Base-by-base conservation (phyloP, 73 alveolate species). In the Symbiodinium natans region DNA sequence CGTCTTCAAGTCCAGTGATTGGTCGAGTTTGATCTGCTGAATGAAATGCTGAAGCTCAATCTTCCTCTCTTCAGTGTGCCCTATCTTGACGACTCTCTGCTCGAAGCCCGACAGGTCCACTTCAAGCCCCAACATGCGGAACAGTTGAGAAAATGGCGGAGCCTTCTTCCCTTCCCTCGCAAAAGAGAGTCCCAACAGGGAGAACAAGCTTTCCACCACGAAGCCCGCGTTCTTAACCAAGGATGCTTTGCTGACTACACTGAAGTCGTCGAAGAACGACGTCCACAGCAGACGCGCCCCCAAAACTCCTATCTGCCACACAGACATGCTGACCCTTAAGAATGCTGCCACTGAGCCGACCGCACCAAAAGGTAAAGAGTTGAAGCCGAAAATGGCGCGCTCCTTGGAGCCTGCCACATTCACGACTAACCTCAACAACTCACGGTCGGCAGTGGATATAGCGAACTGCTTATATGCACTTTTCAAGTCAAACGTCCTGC, bases 81-180 rank as follows among this genome's bases (percentile, higher is more conserved):
- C 93, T 6, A 86, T 21, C 42, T 31, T 19, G 1, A 83, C 7
- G 0, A 25, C 2, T 9, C 92, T 31, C 23, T 6, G 27, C 41
- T 19, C 15, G 11, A 82, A 40, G 4, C n/a, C 25, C 9, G 2
- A 0, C 31, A 48, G 31, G 36, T 29, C 2, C 10, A 15, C 41
- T 13, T 9, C 25, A 11, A 86, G 54, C n/a, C 93, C 93, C 29
- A 86, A 25, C 54, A 34, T 86, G 10, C 41, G 33, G 42, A 86
- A 42, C 0, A 0, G n/a, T 0, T 15, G 27, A 1, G 21, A 0
- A 27, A 52, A 86, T 13, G 38, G 36, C 8, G 40, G 40, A 0
- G 83, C 82, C 9, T 86, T 86, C 40, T 29, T 7, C 17, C 93
- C 93, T 15, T 54, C 83, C 8, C 39, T 8, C 13, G 93, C 93